Percentiles rank a stretch among this genome's conserved stretches.
These are phyloP conservation scores for Fagus crenata DNA, from an alignment of 306 rosid genomes.

Conservation along the genomic window DNA sequence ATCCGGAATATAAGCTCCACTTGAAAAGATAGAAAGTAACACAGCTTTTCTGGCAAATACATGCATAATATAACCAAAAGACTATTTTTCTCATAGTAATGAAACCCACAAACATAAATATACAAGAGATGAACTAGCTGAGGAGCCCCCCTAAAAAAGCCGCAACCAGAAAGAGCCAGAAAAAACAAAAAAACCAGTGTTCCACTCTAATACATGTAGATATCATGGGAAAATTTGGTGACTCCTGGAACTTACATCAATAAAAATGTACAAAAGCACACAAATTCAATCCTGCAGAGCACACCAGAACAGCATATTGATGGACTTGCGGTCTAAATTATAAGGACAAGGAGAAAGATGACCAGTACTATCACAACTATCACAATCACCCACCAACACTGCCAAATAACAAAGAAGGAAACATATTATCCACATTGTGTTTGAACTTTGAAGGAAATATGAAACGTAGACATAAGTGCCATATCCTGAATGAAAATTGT, in stretches of 20 bases:
- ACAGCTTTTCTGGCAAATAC: background rate
- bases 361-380: conserved; percentile 44
- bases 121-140: background rate
- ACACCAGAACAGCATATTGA: conserved; percentile 4
- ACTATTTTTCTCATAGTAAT: background rate
- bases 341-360: conserved; percentile 44
- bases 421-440: background rate
- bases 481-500: conserved; percentile 22
- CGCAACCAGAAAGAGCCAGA: background rate
- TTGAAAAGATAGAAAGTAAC: background rate
- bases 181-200: background rate
- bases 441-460: conserved; percentile 7
- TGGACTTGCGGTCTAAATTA: conserved; percentile 38
- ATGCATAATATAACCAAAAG: background rate
- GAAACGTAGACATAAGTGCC: conserved; percentile 2
- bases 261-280: conserved; percentile 13
- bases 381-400: conserved; percentile 71
- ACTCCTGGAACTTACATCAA: conserved; percentile 31
- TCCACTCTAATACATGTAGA: background rate
- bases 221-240: conserved; percentile 18
- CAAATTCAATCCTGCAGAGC: conserved; percentile 19
- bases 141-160: background rate
- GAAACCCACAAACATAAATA: background rate
- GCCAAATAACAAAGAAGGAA: conserved; percentile 36
- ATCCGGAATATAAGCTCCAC: background rate